phyloP scores from a whole-genome alignment of 352 stramenopile species.

The Phytophthora litchii region DNA sequence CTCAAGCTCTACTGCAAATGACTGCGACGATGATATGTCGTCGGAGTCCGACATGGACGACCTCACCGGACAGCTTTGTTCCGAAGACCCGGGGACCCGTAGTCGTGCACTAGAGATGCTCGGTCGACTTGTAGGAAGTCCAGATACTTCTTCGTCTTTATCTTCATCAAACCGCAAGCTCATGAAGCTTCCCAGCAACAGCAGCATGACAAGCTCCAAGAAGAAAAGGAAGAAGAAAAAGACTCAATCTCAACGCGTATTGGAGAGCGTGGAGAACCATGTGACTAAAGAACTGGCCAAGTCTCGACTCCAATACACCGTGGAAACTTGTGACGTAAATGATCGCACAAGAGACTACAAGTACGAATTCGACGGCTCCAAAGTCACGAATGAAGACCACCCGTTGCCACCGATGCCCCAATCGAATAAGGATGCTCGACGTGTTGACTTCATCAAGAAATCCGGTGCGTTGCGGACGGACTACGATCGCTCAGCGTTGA shows the following conservation, averaged over 20 bases:
- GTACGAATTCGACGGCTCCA: conserved; percentile 44
- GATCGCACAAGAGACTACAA: conserved; percentile 55
- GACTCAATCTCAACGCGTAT: conserved; percentile 38
- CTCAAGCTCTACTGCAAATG: conserved; percentile 4
- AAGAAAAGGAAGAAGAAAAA: conserved; percentile 30
- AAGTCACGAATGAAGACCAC: conserved; percentile 43
- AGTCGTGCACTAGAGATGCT: conserved; percentile 55
- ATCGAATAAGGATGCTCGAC: conserved; percentile 42
- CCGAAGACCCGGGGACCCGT: conserved; percentile 42
- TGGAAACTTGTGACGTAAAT: conserved; percentile 32
- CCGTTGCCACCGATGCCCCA: conserved; percentile 53
- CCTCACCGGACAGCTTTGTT: conserved; percentile 46
- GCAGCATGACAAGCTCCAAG: conserved; percentile 5
- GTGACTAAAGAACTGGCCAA: conserved; percentile 38
- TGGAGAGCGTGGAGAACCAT: conserved; percentile 49
- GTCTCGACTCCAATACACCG: conserved; percentile 26
- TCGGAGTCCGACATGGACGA: conserved; percentile 33
- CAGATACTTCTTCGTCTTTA: conserved; percentile 21
- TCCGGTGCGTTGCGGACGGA: conserved; percentile 44
- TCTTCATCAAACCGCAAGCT: conserved; percentile 22
- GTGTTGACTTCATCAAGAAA: conserved; percentile 51
- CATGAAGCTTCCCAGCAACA: conserved; percentile 21
- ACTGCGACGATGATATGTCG: conserved; percentile 27
- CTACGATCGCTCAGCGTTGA: conserved; percentile 56
- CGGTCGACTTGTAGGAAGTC: conserved; percentile 37